Percentiles rank a stretch among this genome's conserved stretches.
phyloP scores from a whole-genome alignment of 208 protist genomes.

The Wallacemonas sp. region DNA sequence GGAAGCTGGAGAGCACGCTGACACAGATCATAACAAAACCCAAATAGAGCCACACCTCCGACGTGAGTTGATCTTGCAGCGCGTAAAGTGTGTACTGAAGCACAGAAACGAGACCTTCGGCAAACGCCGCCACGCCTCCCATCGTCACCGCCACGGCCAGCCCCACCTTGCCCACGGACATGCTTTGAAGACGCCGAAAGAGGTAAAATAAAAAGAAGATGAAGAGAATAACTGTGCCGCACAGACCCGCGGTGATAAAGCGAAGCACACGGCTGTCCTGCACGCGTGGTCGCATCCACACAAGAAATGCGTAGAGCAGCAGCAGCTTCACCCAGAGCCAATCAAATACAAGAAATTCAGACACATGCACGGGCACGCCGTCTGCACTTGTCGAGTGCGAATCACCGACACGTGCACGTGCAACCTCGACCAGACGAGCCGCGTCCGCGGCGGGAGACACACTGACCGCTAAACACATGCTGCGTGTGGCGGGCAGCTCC shows the following conservation, averaged over 20 bases:
- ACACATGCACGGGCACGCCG: slow-evolving; percentile 29
- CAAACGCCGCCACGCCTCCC: slow-evolving; percentile 48
- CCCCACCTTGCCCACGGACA: slow-evolving; percentile 56
- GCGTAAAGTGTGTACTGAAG: slow-evolving; percentile 16
- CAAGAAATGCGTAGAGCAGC: slow-evolving; percentile 20
- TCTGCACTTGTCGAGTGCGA: not conserved
- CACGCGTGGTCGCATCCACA: slow-evolving; percentile 39
- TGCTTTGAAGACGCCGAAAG: slow-evolving; percentile 46
- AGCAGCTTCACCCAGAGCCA: slow-evolving; percentile 51
- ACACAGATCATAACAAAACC: not conserved
- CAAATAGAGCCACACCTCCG: not conserved
- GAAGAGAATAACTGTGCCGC: slow-evolving; percentile 41
- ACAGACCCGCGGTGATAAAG: slow-evolving; percentile 43
- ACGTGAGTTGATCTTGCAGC: not conserved
- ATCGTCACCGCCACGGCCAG: slow-evolving; percentile 40
- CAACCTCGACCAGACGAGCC: not conserved
- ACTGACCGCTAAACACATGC: slow-evolving; percentile 31
- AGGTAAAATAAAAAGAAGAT: slow-evolving; percentile 42
- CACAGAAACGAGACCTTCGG: slow-evolving; percentile 37
- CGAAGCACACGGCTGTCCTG: slow-evolving; percentile 45
- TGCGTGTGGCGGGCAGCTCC: slow-evolving; percentile 23
- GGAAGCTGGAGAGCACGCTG: slow-evolving; percentile 16
- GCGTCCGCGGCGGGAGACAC: slow-evolving; percentile 13
- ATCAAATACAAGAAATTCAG: slow-evolving; percentile 43
- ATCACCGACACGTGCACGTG: not conserved